phyloP scores from a whole-genome alignment of 345 rosid genomes.

The Stellera chamaejasme region DNA sequence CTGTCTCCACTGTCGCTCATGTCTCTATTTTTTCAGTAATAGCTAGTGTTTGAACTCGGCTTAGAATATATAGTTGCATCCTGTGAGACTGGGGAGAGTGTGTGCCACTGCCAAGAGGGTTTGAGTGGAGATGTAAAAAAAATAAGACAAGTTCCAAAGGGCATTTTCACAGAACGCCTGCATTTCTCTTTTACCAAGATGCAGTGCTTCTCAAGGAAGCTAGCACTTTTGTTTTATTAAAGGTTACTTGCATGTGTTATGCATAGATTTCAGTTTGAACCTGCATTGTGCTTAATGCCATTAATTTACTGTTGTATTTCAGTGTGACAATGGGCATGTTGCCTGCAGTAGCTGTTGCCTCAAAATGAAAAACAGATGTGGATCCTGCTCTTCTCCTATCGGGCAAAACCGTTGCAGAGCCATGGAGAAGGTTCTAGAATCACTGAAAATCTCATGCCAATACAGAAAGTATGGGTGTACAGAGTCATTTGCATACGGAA shows the following conservation, averaged over 20 bases:
- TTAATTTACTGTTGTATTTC: constrained; percentile 7
- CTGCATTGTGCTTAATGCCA: not conserved
- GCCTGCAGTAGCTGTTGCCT: constrained; percentile 49
- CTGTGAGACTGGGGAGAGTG: no score
- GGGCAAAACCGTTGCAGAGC: constrained; percentile 53
- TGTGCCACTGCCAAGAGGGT: no score
- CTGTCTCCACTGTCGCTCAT: no score
- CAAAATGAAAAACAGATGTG: constrained; percentile 39
- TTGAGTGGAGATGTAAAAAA: no score
- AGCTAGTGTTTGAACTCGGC: no score
- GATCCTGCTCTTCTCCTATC: constrained; percentile 35
- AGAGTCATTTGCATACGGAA: constrained; percentile 18
- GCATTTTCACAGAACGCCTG: no score
- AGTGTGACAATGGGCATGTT: constrained; percentile 70
- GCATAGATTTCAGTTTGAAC: not conserved
- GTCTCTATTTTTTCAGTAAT: no score
- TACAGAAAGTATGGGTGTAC: constrained; percentile 41
- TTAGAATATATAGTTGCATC: no score
- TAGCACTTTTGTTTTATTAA: no score
- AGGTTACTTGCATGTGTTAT: not conserved
- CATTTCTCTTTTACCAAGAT: no score
- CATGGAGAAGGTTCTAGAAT: constrained; percentile 43
- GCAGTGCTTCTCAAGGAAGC: no score
- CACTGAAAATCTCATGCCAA: constrained; percentile 33
- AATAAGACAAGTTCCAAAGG: no score